Conservation (phyloP, 2,329 filamentous ascomycete genomes). For the Beauveria scarabaeidicola region DNA sequence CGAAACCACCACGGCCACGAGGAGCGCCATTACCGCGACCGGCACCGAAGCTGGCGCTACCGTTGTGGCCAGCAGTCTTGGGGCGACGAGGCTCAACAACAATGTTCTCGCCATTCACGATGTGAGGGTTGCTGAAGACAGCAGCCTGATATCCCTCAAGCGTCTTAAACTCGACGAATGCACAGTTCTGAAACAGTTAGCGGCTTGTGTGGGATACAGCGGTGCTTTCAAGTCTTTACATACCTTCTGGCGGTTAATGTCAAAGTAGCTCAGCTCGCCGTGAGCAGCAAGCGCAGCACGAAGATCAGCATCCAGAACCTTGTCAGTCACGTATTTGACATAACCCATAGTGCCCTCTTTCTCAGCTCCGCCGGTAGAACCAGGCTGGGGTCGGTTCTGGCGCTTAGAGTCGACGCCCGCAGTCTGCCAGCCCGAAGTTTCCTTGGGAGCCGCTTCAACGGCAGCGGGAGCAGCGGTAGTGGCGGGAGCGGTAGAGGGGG, state of each 20-base stretch:
- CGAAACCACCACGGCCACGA: constrained; percentile 64
- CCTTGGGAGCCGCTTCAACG: constrained; percentile 36
- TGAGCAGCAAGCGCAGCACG: constrained; percentile 62
- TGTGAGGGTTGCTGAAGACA: constrained; percentile 74
- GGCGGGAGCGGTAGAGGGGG: constrained; percentile 28
- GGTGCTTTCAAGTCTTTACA: constrained; percentile 14
- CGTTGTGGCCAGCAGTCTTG: constrained; percentile 61
- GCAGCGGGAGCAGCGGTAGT: constrained; percentile 22
- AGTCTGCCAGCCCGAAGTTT: constrained; percentile 67
- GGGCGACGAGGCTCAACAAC: constrained; percentile 82
- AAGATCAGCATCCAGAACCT: constrained; percentile 68
- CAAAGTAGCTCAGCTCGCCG: constrained; percentile 64
- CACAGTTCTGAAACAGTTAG: constrained; percentile 64
- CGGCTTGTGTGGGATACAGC: constrained; percentile 9
- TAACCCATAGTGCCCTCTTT: constrained; percentile 77
- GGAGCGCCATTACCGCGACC: constrained; percentile 52
- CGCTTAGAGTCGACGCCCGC: constrained; percentile 77
- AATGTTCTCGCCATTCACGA: constrained; percentile 73
- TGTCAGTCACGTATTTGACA: constrained; percentile 91
- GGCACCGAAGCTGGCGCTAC: constrained; percentile 52
- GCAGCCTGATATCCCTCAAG: constrained; percentile 76
- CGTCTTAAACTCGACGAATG: constrained; percentile 88
- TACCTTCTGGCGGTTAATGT: constrained; percentile 79
- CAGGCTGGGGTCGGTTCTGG: constrained; percentile 65
- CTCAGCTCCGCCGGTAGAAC: constrained; percentile 50